Evolutionary conservation across 2,329 filamentous ascomycete genomes (phyloP), one percentile per base, ranked within the genome.

Genomic region (Colletotrichum sojae): DNA sequence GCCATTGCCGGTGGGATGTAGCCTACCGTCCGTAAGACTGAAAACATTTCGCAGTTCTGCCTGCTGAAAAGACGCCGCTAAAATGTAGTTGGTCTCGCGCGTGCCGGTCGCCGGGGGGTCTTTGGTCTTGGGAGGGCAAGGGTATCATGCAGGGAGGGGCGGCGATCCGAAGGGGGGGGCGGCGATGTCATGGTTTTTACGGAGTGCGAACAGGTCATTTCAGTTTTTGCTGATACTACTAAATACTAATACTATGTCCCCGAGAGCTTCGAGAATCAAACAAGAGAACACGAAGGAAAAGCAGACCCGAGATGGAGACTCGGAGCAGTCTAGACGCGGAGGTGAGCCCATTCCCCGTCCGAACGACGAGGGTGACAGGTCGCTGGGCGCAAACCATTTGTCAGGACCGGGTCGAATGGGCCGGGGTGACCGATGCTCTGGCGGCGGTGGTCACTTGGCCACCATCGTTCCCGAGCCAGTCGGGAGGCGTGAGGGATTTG

Each of bases 371-470:
- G 16, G 46, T 2, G 10, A 45, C n/a, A 45, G 51, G 63, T 39
- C n/a, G 39, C 27, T 31, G 54, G 36, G 8, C 45, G 55, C 54
- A 57, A 60, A 45, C 43, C 55, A 60, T 69, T 66, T 39, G 55
- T 56, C 66, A 51, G 51, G 22, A 51, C n/a, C 36, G 48, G 31
- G 48, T 20, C 48, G 27, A 53, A 10, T 18, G 22, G 43, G 52
- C 66, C 66, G 62, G 55, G 66, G 20, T 60, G 31, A 49, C 62
- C 66, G 66, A 66, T 60, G 66, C 39, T 59, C n/a, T 51, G 66
- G 31, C 31, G 31, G 31, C 31, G 31, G 1, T 36, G 31, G 36
- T 66, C 61, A 60, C 25, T 66, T 52, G 61, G 61, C 56, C 66
- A 36, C 8, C 49, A 15, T 48, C 66, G 61, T 66, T 66, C 66